These are phyloP conservation scores for Albifimbria verrucaria DNA, from an alignment of 2,329 filamentous ascomycete species.

Conservation along the genomic window DNA sequence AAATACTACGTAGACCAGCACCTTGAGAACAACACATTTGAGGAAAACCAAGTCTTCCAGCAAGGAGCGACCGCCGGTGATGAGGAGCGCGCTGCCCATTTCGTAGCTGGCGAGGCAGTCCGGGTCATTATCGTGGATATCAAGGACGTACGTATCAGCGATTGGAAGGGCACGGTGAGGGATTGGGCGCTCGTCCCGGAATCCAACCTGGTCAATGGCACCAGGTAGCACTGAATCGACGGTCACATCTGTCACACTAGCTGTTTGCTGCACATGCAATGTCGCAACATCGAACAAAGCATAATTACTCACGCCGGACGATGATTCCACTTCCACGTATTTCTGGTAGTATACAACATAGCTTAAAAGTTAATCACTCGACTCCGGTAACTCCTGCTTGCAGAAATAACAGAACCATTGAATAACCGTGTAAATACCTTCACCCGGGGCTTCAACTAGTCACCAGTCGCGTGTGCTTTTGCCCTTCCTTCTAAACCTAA, in stretches of 20 bases:
- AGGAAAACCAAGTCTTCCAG: conserved; percentile 41
- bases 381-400: too few relatives aligned
- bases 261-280: too few relatives aligned
- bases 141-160: conserved; percentile 80
- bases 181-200: conserved; percentile 62
- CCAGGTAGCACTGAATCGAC: conserved; percentile 15
- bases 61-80: conserved; percentile 34
- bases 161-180: conserved; percentile 91
- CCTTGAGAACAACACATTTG: conserved; percentile 89
- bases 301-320: too few relatives aligned
- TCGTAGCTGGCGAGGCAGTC: conserved; percentile 79
- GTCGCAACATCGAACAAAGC: too few relatives aligned
- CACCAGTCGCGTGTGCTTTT: too few relatives aligned
- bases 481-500: neutral
- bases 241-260: neutral
- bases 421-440: too few relatives aligned
- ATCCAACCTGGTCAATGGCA: conserved; percentile 37
- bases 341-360: too few relatives aligned
- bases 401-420: too few relatives aligned
- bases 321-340: too few relatives aligned
- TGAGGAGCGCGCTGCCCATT: conserved; percentile 58
- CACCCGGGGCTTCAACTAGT: too few relatives aligned
- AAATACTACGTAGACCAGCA: conserved; percentile 78
- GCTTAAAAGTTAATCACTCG: too few relatives aligned
- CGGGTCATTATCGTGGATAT: conserved; percentile 84